Evolutionary conservation across 2,329 filamentous ascomycete species (phyloP), one percentile per base, ranked within the genome.

Genomic region (Fusarium caatingaense): DNA sequence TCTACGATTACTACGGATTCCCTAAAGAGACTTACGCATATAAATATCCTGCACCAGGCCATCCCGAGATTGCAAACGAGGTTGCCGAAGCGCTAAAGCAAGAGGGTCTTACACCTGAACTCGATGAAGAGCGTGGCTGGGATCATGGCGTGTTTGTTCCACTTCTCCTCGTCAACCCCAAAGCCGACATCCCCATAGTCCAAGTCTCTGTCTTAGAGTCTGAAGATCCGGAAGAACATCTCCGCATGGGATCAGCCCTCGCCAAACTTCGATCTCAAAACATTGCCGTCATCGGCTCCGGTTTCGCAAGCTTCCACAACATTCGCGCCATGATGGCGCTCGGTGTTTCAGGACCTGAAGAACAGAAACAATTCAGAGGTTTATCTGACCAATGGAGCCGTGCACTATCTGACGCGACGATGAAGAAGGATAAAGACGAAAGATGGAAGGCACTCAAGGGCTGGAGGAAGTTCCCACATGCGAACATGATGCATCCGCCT

Each of bases 111-210:
- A 68, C 76, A 16, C 77, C 81, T 3, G 66, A 65, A 15, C 76
- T 85, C 15, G 80, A 86, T 64, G 67, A 56, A 16, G 54, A 76
- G 60, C 81, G 83, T 42, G 79, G 83, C 61, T 89, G 87, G 87
- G 87, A 89, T 73, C 87, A 89, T 73, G 87, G 87, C 78, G 86
- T 89, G 60, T 89, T 89, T 75, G 77, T 89, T 27, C 87, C 87
- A 9, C 80, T 89, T 78, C 80, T 83, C 47, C 84, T 89, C 45
- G 83, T 86, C 70, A 77, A 84, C 59, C 87, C 87, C 21, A 71
- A 78, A 44, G 87, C 86, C 68, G 78, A 82, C 60, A 74, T 87
- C 4, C 87, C 87, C 49, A 80, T 89, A 30, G 79, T 89, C n/a
- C 87, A 89, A 73, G 72, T 89, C 57, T 87, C 84, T 2, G 85